These are phyloP conservation scores for Chaetomidium leptoderma DNA, from an alignment of 495 filamentous ascomycete genomes.

Conservation along the genomic window DNA sequence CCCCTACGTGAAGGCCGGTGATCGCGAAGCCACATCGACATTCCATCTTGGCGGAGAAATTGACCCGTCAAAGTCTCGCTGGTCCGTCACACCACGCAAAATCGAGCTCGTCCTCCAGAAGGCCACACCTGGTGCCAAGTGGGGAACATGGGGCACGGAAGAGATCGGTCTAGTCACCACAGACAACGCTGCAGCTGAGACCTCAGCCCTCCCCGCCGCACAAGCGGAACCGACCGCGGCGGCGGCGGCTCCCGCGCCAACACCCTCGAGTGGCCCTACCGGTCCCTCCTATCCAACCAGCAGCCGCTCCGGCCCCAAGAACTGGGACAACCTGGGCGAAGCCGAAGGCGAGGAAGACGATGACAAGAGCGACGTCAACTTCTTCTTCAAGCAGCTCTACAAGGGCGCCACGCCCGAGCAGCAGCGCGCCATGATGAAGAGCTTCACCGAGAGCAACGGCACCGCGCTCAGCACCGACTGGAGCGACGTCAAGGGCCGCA, in stretches of 20 bases:
- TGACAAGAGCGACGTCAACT: slow-evolving; percentile 65
- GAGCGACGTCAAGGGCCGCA: slow-evolving; percentile 71
- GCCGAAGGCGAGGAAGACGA: slow-evolving; percentile 57
- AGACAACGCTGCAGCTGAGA: not conserved
- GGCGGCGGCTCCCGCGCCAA: not conserved
- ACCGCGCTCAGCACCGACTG: slow-evolving; percentile 93
- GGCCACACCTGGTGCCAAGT: slow-evolving; percentile 62
- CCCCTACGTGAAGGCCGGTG: slow-evolving; percentile 25
- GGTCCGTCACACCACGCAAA: slow-evolving; percentile 69
- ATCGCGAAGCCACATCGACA: slow-evolving; percentile 46
- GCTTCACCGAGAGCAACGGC: slow-evolving; percentile 86
- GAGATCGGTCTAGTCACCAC: slow-evolving; percentile 16
- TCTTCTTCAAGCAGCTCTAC: slow-evolving; percentile 91
- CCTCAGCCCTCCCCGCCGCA: not conserved
- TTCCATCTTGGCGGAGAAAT: slow-evolving; percentile 67
- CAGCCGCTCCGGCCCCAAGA: slow-evolving; percentile 73
- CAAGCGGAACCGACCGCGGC: not conserved
- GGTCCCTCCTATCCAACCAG: slow-evolving; percentile 81
- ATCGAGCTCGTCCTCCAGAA: slow-evolving; percentile 79
- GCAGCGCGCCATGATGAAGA: slow-evolving; percentile 94
- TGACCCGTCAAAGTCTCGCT: slow-evolving; percentile 54
- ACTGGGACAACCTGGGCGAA: slow-evolving; percentile 78
- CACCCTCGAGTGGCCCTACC: slow-evolving; percentile 5
- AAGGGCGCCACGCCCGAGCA: slow-evolving; percentile 73
- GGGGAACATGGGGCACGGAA: slow-evolving; percentile 50